Base-by-base conservation (phyloP, 1,139 yeast species). In the Blastobotrys malaysiensis region DNA sequence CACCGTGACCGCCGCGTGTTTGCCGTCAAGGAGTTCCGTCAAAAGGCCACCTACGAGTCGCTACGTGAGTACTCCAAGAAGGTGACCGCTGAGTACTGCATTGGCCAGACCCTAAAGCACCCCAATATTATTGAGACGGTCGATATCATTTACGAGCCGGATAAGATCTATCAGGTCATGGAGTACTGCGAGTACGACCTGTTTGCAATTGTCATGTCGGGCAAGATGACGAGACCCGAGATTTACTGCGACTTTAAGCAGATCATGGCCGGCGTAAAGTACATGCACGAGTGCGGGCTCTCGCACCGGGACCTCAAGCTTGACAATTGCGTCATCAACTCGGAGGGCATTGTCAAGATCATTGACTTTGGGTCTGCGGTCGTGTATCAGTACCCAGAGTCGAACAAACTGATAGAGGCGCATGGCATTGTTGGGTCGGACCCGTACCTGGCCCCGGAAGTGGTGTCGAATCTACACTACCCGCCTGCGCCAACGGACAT, bases 321-420 rank as follows among this genome's bases (percentile, higher is more conserved):
- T 51, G 98, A 91, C 73, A 91, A 91, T 70, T 90, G 97, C 76
- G 97, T 91, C 36, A 85, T 91, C 53, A 90, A 88, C 63, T 76
- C 78, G 19, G 77, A 86, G 53, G 98, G 98, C 27, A 87, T 90
- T 59, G 89, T 91, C 44, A 90, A 90, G 68, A 77, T 91, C 59
- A 90, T 91, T 63, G 98, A 91, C 73, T 91, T 90, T 70, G 98
- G 98, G 22, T 86, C 95, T 2, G 96, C 97, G 1, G 97, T 89
- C 24, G 96, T 91, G 3, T 91, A 87, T 71, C 83, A 90, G 46
- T 91, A 91, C 68, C 97, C 97, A 2, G 90, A 88, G 65, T 84
- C 89, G 49, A 88, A 86, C 56, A 84, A 83, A 11, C 74, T 86
- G 56, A 88, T 88, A 54, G 88, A 86, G 67, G 83, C 96, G 1